phyloP scores from a whole-genome alignment of 2,329 filamentous ascomycete species.

The Calonectria montana region DNA sequence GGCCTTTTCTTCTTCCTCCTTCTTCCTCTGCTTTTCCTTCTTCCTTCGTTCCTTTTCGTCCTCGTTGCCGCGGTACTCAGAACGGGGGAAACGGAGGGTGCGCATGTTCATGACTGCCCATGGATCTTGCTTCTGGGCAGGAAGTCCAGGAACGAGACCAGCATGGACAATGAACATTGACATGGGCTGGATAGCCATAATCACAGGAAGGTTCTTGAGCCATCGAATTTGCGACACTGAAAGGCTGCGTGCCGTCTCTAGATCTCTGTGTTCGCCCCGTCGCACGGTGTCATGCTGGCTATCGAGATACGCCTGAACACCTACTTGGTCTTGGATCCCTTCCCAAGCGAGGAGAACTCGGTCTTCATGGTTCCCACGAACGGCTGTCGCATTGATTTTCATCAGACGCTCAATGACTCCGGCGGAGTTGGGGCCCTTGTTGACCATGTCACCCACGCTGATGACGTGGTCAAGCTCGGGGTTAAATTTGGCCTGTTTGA shows the following conservation, averaged over 20 bases:
- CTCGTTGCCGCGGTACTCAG: constrained; percentile 52
- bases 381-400: constrained; percentile 78
- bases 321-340: constrained; percentile 39
- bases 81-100: constrained; percentile 70
- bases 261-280: constrained; percentile 51
- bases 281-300: constrained; percentile 41
- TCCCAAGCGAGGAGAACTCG: constrained; percentile 76
- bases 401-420: constrained; percentile 84
- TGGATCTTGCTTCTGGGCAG: constrained; percentile 78
- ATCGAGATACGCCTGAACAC: constrained; percentile 43
- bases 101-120: constrained; percentile 94
- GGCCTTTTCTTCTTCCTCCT: constrained; percentile 10
- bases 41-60: constrained; percentile 37
- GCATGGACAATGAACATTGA: constrained; percentile 81
- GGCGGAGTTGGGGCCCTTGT: constrained; percentile 85
- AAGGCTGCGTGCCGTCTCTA: constrained; percentile 68
- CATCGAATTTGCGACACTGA: constrained; percentile 72
- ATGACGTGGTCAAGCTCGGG: constrained; percentile 74
- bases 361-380: constrained; percentile 95
- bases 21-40: constrained; percentile 25
- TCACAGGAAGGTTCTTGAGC: constrained; percentile 80
- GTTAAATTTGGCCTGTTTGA: constrained; percentile 74
- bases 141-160: constrained; percentile 82
- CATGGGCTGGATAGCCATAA: constrained; percentile 77
- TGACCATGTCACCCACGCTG: constrained; percentile 82